These are phyloP conservation scores for Alternaria arborescens DNA, from an alignment of 2,329 filamentous ascomycete species.

Conservation along the genomic window DNA sequence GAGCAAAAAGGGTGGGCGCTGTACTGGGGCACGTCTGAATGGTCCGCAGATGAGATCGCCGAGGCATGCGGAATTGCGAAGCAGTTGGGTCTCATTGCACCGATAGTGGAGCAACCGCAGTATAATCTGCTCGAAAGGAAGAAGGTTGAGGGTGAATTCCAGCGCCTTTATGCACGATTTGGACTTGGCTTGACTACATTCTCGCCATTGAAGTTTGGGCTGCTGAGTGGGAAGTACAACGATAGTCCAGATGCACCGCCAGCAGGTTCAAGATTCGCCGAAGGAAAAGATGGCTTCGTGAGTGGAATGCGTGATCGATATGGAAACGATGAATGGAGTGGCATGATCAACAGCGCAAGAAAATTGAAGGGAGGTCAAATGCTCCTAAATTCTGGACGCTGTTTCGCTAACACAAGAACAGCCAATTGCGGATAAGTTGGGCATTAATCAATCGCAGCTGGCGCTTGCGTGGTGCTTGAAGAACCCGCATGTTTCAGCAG, in stretches of 20 bases:
- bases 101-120: slow-evolving; percentile 62
- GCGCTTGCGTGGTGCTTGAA: slow-evolving; percentile 50
- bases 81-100: slow-evolving; percentile 66
- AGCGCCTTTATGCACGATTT: slow-evolving; percentile 62
- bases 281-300: slow-evolving; percentile 66
- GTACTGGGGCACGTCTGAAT: slow-evolving; percentile 71
- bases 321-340: slow-evolving; percentile 62
- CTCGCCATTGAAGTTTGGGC: slow-evolving; percentile 64
- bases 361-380: slow-evolving; percentile 40
- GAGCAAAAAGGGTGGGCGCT: slow-evolving; percentile 71
- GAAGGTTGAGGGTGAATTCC: slow-evolving; percentile 67
- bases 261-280: slow-evolving; percentile 65
- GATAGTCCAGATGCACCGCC: slow-evolving; percentile 62
- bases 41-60: slow-evolving; percentile 66
- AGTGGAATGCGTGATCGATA: slow-evolving; percentile 55
- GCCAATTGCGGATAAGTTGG: slow-evolving; percentile 70
- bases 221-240: slow-evolving; percentile 70
- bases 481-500: slow-evolving; percentile 45
- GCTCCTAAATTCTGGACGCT: neutral
- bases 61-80: slow-evolving; percentile 68
- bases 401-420: slow-evolving; percentile 18
- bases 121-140: slow-evolving; percentile 67
- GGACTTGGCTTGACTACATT: slow-evolving; percentile 65
- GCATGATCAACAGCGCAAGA: slow-evolving; percentile 66
- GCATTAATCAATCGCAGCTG: slow-evolving; percentile 60